phyloP scores from a whole-genome alignment of 306 rosid species.

The Pueraria montana region DNA sequence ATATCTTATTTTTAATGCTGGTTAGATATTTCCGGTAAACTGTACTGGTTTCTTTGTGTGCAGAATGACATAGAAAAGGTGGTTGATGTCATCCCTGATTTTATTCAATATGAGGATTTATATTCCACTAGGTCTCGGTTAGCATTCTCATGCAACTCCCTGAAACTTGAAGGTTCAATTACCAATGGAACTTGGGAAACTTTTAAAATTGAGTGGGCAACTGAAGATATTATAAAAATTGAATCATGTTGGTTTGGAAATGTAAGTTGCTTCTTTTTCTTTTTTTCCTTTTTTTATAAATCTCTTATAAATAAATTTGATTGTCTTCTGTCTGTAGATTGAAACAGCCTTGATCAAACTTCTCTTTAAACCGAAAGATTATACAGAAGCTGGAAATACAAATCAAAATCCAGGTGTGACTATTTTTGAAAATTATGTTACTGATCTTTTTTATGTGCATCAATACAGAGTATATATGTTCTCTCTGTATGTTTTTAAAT shows the following conservation, averaged over 20 bases:
- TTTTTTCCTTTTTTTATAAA: neutral
- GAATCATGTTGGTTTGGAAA: constrained; percentile 65
- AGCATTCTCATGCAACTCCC: constrained; percentile 62
- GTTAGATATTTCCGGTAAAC: constrained; percentile 20
- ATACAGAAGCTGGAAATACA: constrained; percentile 54
- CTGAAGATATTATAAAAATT: constrained; percentile 57
- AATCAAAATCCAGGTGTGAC: constrained; percentile 65
- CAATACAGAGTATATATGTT: neutral
- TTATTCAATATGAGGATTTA: constrained; percentile 54
- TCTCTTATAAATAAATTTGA: constrained; percentile 43
- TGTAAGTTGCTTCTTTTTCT: constrained; percentile 50
- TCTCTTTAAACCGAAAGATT: constrained; percentile 56
- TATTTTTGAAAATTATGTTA: constrained; percentile 27
- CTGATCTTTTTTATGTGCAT: neutral
- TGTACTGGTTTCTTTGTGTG: constrained; percentile 39
- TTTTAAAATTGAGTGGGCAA: constrained; percentile 61
- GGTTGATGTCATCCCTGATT: constrained; percentile 63
- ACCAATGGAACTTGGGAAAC: constrained; percentile 50
- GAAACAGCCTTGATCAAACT: constrained; percentile 64
- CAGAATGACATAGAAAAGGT: constrained; percentile 57
- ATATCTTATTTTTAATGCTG: constrained; percentile 1
- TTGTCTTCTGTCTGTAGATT: constrained; percentile 59
- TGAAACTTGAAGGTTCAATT: constrained; percentile 60
- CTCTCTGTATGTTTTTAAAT: neutral
- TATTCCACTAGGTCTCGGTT: constrained; percentile 55